Conservation (phyloP, 441 rosid genomes). For the Raphanus hybrid region DNA sequence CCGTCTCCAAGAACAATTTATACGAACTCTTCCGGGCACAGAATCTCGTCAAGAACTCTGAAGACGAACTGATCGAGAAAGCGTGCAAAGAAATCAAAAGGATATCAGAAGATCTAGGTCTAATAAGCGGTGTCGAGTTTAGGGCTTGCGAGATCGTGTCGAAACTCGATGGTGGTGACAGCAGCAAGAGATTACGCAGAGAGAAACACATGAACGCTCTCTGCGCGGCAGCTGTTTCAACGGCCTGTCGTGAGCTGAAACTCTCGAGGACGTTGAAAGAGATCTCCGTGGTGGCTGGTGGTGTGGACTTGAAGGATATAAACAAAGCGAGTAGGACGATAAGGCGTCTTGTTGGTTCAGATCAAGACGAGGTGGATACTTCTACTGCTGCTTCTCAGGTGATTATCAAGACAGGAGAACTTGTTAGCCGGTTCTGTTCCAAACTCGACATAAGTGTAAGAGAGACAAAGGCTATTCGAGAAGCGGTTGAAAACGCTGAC, state of each 20-base stretch:
- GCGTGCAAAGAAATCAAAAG: constrained; percentile 7
- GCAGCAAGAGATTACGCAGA: not conserved
- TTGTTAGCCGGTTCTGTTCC: constrained; percentile 32
- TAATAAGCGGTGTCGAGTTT: not conserved
- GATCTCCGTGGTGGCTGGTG: not conserved
- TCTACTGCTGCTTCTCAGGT: not conserved
- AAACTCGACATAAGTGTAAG: not conserved
- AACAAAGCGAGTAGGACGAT: not conserved
- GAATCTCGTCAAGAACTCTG: not conserved
- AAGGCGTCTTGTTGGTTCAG: not conserved
- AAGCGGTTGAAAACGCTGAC: constrained; percentile 16
- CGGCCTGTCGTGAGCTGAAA: constrained; percentile 28
- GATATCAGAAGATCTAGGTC: not conserved
- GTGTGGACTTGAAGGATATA: constrained; percentile 11
- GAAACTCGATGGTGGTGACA: not conserved
- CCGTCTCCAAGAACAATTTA: not conserved
- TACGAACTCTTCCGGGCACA: not conserved
- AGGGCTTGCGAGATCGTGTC: constrained; percentile 37
- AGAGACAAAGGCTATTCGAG: constrained; percentile 15
- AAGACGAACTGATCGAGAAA: constrained; percentile 19
- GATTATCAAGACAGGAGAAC: constrained; percentile 22
- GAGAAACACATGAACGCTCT: not conserved
- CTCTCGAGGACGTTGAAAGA: constrained; percentile 30
- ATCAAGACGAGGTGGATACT: not conserved
- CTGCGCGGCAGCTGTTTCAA: constrained; percentile 34